Evolutionary conservation across 169 alveolate genomes (phyloP).

Genomic region (Hepatocystis sp.): DNA sequence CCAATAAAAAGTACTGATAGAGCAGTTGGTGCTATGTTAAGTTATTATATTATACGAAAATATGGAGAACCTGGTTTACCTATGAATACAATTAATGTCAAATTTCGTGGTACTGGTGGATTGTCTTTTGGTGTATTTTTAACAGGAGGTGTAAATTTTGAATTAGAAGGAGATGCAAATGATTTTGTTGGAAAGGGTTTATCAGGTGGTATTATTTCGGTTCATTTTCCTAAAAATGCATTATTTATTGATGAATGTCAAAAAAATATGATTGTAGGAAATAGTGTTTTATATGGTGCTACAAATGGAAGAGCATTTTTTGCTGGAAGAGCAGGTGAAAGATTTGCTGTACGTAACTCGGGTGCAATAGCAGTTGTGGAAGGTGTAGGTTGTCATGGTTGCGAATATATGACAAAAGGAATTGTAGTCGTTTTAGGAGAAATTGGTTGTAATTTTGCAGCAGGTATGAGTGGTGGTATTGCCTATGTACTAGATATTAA

Average conservation of each 20-base stretch:
- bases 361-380: conserved; percentile 89
- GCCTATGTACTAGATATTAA: conserved; percentile 82
- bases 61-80: conserved; percentile 75
- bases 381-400: conserved; percentile 88
- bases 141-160: conserved; percentile 82
- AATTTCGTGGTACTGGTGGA: conserved; percentile 82
- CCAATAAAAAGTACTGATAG: conserved; percentile 82
- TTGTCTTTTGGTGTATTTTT: conserved; percentile 84
- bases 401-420: conserved; percentile 91
- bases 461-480: conserved; percentile 91
- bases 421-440: conserved; percentile 85
- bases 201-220: conserved; percentile 85
- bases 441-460: conserved; percentile 86
- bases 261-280: conserved; percentile 84
- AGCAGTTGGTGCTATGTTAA: conserved; percentile 86
- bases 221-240: conserved; percentile 77
- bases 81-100: conserved; percentile 73
- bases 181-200: conserved; percentile 87
- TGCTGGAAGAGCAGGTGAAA: conserved; percentile 87
- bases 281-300: conserved; percentile 87
- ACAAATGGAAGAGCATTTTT: conserved; percentile 86
- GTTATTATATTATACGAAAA: conserved; percentile 78
- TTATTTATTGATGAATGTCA: conserved; percentile 75
- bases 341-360: conserved; percentile 88
- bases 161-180: conserved; percentile 87